Conservation (phyloP, 2,329 filamentous ascomycete genomes). For the Fusarium euwallaceae region DNA sequence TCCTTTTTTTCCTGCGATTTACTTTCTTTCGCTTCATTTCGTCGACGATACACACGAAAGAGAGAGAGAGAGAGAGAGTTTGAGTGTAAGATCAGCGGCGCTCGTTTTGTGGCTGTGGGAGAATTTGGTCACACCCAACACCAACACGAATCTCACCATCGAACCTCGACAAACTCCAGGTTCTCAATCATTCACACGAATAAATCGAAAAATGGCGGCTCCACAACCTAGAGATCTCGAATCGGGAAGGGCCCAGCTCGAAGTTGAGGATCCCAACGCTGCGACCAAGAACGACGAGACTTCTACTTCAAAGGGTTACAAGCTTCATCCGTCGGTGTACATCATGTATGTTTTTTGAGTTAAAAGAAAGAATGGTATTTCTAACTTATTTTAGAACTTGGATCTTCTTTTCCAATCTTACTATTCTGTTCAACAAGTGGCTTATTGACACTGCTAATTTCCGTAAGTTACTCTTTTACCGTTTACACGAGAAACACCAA, state of each 20-base stretch:
- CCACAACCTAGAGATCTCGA: neutral
- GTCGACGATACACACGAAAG: neutral
- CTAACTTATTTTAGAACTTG: constrained; percentile 66
- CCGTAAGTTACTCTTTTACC: constrained; percentile 64
- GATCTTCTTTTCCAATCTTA: constrained; percentile 87
- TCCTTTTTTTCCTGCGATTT: neutral
- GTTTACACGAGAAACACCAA: neutral
- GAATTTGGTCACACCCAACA: neutral
- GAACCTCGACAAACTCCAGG: neutral
- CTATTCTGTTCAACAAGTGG: constrained; percentile 95
- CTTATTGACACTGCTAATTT: constrained; percentile 82
- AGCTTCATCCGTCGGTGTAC: constrained; percentile 52
- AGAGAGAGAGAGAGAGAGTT: neutral
- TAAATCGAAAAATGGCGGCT: constrained; percentile 13
- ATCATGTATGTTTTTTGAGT: constrained; percentile 44
- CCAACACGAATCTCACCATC: neutral
- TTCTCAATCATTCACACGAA: neutral
- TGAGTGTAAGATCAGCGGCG: neutral
- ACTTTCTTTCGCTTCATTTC: neutral
- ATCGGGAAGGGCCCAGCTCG: neutral
- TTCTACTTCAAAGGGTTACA: constrained; percentile 41
- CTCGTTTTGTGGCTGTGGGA: neutral
- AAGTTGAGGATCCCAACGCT: neutral
- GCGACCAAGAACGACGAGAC: constrained; percentile 38
- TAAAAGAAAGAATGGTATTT: neutral